phyloP scores from a whole-genome alignment of 1,284 basidiomycete genomes.

The Ceratobasidium theobromae region DNA sequence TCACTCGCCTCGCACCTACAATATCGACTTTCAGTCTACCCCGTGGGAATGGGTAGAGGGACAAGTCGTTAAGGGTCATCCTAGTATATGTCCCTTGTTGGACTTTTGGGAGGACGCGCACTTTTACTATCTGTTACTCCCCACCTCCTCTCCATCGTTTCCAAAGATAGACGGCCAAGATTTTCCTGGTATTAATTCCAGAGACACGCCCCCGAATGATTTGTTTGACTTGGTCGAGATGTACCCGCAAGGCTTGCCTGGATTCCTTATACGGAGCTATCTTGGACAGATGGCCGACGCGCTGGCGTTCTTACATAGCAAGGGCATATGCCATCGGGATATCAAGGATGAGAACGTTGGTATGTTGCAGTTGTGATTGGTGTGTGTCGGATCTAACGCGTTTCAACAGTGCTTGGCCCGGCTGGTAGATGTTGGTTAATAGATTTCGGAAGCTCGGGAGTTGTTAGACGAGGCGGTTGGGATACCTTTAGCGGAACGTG shows the following conservation, averaged over 20 bases:
- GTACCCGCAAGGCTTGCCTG: slow-evolving; percentile 81
- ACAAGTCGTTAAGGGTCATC: slow-evolving; percentile 75
- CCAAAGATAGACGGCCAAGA: slow-evolving; percentile 39
- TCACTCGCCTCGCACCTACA: slow-evolving; percentile 21
- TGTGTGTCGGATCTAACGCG: slow-evolving; percentile 38
- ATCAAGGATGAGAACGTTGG: slow-evolving; percentile 97
- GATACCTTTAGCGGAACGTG: slow-evolving; percentile 95
- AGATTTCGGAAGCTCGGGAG: slow-evolving; percentile 93
- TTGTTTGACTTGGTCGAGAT: slow-evolving; percentile 95
- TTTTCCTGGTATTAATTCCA: slow-evolving; percentile 19
- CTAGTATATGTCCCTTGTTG: slow-evolving; percentile 88
- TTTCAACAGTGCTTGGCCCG: slow-evolving; percentile 58
- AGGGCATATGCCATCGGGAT: slow-evolving; percentile 95
- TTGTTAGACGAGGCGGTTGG: slow-evolving; percentile 82
- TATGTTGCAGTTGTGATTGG: slow-evolving; percentile 46
- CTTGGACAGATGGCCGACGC: slow-evolving; percentile 95
- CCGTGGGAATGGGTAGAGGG: slow-evolving; percentile 61
- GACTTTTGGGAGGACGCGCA: slow-evolving; percentile 98
- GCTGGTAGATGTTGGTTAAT: slow-evolving; percentile 83
- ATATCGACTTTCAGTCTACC: slow-evolving; percentile 27
- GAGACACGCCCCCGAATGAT: slow-evolving; percentile 51
- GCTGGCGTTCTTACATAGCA: slow-evolving; percentile 84
- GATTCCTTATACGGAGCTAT: slow-evolving; percentile 77
- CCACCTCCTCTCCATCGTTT: slow-evolving; percentile 57
- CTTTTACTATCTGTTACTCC: slow-evolving; percentile 90